Evolutionary conservation across 805 yeast genomes (phyloP).

Genomic region (Teunomyces funiuensis): DNA sequence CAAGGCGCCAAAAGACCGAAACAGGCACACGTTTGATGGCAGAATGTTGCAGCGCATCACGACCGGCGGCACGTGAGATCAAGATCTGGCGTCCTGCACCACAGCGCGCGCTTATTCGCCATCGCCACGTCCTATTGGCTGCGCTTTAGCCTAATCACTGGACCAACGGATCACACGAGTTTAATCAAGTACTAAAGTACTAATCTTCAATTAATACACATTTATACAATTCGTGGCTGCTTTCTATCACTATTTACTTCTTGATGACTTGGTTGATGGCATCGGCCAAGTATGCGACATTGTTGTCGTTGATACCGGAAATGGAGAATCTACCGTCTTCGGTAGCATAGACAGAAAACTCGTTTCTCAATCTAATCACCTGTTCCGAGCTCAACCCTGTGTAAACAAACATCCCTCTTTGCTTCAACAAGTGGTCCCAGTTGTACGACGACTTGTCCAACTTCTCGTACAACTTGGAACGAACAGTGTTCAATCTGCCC

Average conservation of each 20-base stretch:
- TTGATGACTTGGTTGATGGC: conserved; percentile 54
- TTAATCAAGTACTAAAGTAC: too few species aligned
- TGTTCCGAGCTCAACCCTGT: conserved; percentile 77
- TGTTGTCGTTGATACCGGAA: conserved; percentile 80
- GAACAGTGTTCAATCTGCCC: conserved; percentile 71
- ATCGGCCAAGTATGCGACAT: conserved; percentile 72
- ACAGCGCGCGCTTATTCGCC: too few species aligned
- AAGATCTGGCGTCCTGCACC: not conserved
- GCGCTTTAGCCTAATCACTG: not conserved
- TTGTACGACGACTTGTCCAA: conserved; percentile 61
- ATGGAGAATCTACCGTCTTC: conserved; percentile 89
- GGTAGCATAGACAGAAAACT: conserved; percentile 81
- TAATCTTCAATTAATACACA: not conserved
- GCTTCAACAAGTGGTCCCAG: conserved; percentile 86
- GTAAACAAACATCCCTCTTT: conserved; percentile 95
- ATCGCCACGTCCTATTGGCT: not conserved
- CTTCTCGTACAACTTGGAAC: conserved; percentile 60
- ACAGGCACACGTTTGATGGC: not conserved
- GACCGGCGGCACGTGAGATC: conserved; percentile 2
- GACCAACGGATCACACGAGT: too few species aligned
- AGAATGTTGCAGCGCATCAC: not conserved
- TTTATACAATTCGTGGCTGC: not conserved
- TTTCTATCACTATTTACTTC: conserved; percentile 13
- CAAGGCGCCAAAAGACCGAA: not conserved
- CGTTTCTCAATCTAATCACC: conserved; percentile 65